A percentile compares a stretch with the other conserved stretches of the same genome.
These are phyloP conservation scores for Helianthus tuberosus DNA, from an alignment of 129 eudicot species.

Conservation along the genomic window DNA sequence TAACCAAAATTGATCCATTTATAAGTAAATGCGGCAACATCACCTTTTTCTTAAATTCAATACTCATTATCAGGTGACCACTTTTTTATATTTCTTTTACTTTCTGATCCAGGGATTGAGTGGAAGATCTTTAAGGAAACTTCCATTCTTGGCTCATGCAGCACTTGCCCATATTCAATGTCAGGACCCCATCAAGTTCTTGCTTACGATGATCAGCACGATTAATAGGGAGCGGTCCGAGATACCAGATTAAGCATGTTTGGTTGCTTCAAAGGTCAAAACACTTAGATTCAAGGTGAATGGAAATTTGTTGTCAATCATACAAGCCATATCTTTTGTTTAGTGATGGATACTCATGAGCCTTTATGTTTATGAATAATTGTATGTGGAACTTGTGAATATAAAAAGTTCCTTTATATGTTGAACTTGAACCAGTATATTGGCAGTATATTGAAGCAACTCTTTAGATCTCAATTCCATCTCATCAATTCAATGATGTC, in stretches of 20 bases:
- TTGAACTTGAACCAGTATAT: conserved; percentile 18
- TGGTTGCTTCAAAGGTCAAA: background rate
- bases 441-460: conserved; percentile 10
- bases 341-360: conserved; percentile 24
- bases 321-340: conserved; percentile 26
- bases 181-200: conserved; percentile 61
- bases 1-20: background rate
- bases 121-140: conserved; percentile 93
- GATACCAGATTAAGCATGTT: conserved; percentile 57
- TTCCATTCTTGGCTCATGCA: conserved; percentile 92
- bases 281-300: conserved; percentile 9
- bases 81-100: background rate
- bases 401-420: conserved; percentile 21
- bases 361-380: conserved; percentile 20
- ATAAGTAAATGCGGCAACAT: background rate
- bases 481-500: background rate
- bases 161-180: conserved; percentile 62
- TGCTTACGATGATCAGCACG: conserved; percentile 72
- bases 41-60: background rate
- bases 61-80: conserved; percentile 8
- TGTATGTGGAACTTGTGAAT: conserved; percentile 37
- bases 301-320: conserved; percentile 17
- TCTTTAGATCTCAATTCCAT: conserved; percentile 7
- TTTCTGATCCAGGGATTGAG: conserved; percentile 78
- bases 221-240: conserved; percentile 76